Conservation (phyloP, 208 protist species). For the Leishmania tarentolae region DNA sequence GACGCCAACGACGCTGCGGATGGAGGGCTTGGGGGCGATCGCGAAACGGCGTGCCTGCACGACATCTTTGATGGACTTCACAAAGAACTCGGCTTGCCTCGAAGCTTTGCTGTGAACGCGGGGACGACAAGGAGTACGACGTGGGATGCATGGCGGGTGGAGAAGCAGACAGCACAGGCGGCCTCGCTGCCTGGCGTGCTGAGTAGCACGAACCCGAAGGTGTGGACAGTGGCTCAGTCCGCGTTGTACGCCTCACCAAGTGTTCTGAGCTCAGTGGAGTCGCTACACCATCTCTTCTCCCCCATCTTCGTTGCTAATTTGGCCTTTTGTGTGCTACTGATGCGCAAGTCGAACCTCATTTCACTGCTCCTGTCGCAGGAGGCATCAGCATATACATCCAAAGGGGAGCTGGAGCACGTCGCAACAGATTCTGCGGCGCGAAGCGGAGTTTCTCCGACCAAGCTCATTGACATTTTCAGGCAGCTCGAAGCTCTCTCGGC, state of each 20-base stretch:
- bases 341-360: constrained; percentile 52
- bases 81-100: constrained; percentile 68
- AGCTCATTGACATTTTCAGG: constrained; percentile 20
- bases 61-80: constrained; percentile 59
- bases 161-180: constrained; percentile 20
- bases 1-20: not conserved
- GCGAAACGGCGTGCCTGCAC: constrained; percentile 11
- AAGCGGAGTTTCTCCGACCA: not conserved
- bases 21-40: not conserved
- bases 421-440: not conserved
- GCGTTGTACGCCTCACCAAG: constrained; percentile 50
- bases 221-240: constrained; percentile 72
- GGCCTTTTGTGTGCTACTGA: constrained; percentile 54
- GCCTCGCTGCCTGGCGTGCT: constrained; percentile 25
- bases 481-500: constrained; percentile 35
- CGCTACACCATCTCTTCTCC: constrained; percentile 39
- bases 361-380: constrained; percentile 22
- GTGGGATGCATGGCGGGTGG: constrained; percentile 23
- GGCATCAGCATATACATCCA: not conserved
- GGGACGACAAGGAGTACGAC: not conserved
- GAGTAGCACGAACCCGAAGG: constrained; percentile 30
- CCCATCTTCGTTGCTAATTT: constrained; percentile 32
- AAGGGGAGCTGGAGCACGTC: not conserved
- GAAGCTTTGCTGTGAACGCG: constrained; percentile 15
- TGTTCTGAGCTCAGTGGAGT: constrained; percentile 34